These are phyloP conservation scores for Silene coronaria DNA, from an alignment of 179 eudicot species.

Conservation along the genomic window DNA sequence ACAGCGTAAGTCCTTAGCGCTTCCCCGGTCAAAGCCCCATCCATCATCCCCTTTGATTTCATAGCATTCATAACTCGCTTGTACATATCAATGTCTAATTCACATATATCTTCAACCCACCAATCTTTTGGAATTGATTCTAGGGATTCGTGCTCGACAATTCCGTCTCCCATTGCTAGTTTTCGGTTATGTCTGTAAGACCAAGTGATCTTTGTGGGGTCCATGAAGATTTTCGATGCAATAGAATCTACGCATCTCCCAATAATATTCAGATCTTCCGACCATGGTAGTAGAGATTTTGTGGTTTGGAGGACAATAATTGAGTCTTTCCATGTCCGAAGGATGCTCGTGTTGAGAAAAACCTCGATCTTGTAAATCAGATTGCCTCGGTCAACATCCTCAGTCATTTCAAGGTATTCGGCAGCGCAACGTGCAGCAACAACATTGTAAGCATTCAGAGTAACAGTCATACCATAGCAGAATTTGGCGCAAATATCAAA, in stretches of 20 bases:
- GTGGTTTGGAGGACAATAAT: constrained; percentile 69
- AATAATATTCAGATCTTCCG: constrained; percentile 62
- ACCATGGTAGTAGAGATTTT: constrained; percentile 58
- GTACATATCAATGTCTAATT: constrained; percentile 61
- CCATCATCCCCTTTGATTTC: constrained; percentile 69
- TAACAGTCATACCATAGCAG: constrained; percentile 75
- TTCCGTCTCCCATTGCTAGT: constrained; percentile 37
- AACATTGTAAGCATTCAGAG: constrained; percentile 74
- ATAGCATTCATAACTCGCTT: constrained; percentile 58
- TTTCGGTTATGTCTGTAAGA: constrained; percentile 70
- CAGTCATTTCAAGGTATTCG: constrained; percentile 83
- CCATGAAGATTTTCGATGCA: constrained; percentile 63
- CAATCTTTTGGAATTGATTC: constrained; percentile 69
- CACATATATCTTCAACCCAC: constrained; percentile 91
- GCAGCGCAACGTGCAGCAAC: constrained; percentile 86
- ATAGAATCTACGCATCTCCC: constrained; percentile 68
- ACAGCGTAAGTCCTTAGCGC: constrained; percentile 60
- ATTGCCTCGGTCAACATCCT: constrained; percentile 69
- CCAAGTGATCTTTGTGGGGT: constrained; percentile 62
- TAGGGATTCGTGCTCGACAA: constrained; percentile 32
- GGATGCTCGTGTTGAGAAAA: constrained; percentile 68
- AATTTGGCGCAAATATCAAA: constrained; percentile 83
- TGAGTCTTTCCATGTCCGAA: constrained; percentile 83
- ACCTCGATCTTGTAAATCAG: constrained; percentile 67
- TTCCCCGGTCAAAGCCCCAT: constrained; percentile 59